Percentiles rank a stretch among this genome's conserved stretches.
Conservation (phyloP, 2,329 filamentous ascomycete genomes). For the Zymoseptoria crescenta region DNA sequence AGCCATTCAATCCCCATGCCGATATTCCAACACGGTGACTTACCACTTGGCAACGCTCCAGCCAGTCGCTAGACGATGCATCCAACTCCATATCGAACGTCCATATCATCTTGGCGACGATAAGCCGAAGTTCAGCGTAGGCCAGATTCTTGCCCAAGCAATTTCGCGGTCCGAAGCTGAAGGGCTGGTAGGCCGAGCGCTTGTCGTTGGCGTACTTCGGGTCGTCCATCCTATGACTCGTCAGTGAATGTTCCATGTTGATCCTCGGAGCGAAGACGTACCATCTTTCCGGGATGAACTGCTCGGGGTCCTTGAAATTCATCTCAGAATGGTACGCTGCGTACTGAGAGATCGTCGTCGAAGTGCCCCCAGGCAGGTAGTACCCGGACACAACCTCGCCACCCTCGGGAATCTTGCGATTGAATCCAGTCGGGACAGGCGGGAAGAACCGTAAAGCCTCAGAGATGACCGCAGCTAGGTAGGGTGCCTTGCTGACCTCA, state of each 20-base stretch:
- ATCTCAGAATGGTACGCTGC: slow-evolving; percentile 16
- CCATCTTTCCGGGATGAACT: slow-evolving; percentile 28
- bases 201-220: slow-evolving; percentile 23
- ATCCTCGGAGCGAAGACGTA: neutral
- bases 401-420: slow-evolving; percentile 18
- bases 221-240: slow-evolving; percentile 11
- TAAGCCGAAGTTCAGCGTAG: slow-evolving; percentile 32
- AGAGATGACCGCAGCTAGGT: slow-evolving; percentile 38
- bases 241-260: neutral
- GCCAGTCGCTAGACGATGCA: slow-evolving; percentile 17
- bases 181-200: slow-evolving; percentile 23
- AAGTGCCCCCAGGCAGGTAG: slow-evolving; percentile 24
- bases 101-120: slow-evolving; percentile 34
- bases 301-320: slow-evolving; percentile 21
- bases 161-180: slow-evolving; percentile 26
- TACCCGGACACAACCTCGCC: slow-evolving; percentile 24
- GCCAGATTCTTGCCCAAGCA: slow-evolving; percentile 29
- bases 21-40: neutral
- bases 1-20: neutral
- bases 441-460: slow-evolving; percentile 41
- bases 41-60: slow-evolving; percentile 12
- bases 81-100: slow-evolving; percentile 33
- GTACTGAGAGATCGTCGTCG: slow-evolving; percentile 20
- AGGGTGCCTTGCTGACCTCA: slow-evolving; percentile 20
- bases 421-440: slow-evolving; percentile 36